These are phyloP conservation scores for Fusarium sp. DNA, from an alignment of 2,329 filamentous ascomycete species.

Conservation along the genomic window DNA sequence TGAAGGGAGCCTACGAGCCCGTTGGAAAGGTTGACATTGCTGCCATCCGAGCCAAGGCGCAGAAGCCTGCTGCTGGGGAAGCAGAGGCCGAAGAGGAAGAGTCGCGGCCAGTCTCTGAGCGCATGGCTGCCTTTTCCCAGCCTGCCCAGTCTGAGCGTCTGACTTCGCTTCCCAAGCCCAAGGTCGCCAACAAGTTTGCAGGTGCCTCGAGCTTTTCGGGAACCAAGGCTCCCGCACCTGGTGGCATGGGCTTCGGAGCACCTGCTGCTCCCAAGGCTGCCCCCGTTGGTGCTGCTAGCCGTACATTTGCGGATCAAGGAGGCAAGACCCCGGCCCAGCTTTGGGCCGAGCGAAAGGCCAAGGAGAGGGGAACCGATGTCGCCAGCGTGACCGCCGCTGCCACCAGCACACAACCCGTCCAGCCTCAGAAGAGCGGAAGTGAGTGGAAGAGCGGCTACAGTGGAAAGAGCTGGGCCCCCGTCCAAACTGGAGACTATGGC, in stretches of 20 bases:
- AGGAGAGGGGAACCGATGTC: slow-evolving; percentile 65
- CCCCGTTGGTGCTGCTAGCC: slow-evolving; percentile 80
- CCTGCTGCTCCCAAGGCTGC: slow-evolving; percentile 61
- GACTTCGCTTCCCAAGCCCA: slow-evolving; percentile 90
- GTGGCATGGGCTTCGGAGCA: slow-evolving; percentile 69
- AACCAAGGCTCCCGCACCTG: slow-evolving; percentile 86
- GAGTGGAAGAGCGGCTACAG: slow-evolving; percentile 91
- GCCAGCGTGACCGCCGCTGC: slow-evolving; percentile 52
- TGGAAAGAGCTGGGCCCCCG: slow-evolving; percentile 88
- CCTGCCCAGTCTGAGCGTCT: slow-evolving; percentile 74
- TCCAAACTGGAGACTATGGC: slow-evolving; percentile 72
- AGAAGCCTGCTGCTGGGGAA: slow-evolving; percentile 63
- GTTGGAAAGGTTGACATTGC: slow-evolving; percentile 97
- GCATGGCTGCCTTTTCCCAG: slow-evolving; percentile 74
- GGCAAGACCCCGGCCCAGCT: slow-evolving; percentile 96
- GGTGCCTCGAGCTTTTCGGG: slow-evolving; percentile 76
- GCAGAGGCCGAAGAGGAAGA: slow-evolving; percentile 49
- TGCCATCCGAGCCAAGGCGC: slow-evolving; percentile 84
- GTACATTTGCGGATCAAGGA: slow-evolving; percentile 91
- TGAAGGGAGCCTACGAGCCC: slow-evolving; percentile 94
- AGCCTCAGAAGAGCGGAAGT: slow-evolving; percentile 74
- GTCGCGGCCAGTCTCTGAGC: slow-evolving; percentile 74
- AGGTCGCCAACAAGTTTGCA: slow-evolving; percentile 89
- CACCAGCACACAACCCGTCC: slow-evolving; percentile 60
- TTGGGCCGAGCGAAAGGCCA: slow-evolving; percentile 97